Percentiles rank a stretch among this genome's conserved stretches.
These are phyloP conservation scores for Catharanthus roseus DNA, from an alignment of 257 asterid species.

Conservation along the genomic window DNA sequence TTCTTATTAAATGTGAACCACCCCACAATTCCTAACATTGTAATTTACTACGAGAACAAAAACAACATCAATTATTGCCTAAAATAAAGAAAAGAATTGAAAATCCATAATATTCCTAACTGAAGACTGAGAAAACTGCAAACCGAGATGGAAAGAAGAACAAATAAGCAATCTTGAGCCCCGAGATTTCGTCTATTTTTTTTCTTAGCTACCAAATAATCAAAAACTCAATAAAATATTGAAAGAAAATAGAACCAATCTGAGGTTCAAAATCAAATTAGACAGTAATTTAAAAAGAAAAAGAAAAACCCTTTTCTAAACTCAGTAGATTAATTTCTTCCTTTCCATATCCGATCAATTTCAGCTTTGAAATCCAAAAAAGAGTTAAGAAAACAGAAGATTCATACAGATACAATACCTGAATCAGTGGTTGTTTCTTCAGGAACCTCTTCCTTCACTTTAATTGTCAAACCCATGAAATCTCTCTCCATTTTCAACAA, in stretches of 20 bases:
- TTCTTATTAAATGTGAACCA: slow-evolving; percentile 21
- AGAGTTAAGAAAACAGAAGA: neutral
- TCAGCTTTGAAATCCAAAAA: slow-evolving; percentile 1
- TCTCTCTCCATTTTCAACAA: slow-evolving; percentile 26
- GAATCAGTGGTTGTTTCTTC: slow-evolving; percentile 47
- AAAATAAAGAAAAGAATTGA: slow-evolving; percentile 11
- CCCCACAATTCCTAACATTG: slow-evolving; percentile 8
- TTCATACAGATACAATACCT: slow-evolving; percentile 29
- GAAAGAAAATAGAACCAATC: neutral
- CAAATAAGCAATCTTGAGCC: neutral
- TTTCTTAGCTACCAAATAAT: neutral
- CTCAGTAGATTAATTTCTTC: neutral
- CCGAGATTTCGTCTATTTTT: neutral
- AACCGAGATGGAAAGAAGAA: slow-evolving; percentile 2
- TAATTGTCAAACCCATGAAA: slow-evolving; percentile 58
- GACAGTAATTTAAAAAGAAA: no score
- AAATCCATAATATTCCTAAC: neutral
- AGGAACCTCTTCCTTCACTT: slow-evolving; percentile 48
- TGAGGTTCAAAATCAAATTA: neutral
- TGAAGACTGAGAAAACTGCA: neutral
- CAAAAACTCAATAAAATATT: neutral
- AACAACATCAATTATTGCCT: neutral
- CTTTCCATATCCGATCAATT: neutral
- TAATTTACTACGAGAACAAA: slow-evolving; percentile 6
- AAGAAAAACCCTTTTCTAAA: neutral